Evolutionary conservation across 2,329 filamentous ascomycete species (phyloP), one percentile per base, ranked within the genome.

Genomic region (Trichoderma harzianum): DNA sequence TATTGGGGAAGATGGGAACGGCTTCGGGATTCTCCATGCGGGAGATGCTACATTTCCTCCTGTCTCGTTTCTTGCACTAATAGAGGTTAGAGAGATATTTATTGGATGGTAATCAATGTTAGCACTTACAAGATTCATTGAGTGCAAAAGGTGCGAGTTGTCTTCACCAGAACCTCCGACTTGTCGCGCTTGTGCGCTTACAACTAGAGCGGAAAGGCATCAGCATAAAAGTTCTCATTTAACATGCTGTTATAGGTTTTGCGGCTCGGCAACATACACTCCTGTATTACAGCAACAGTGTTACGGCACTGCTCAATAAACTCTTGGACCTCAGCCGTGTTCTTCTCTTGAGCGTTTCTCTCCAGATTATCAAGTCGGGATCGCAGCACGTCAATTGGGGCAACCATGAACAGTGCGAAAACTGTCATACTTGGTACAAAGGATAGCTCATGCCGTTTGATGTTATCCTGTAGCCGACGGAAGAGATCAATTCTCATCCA

Each of bases 41-140:
- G 2, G 47, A 7, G 47, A 53, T 53, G 0, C 0, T 24, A 7
- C n/a, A 24, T 53, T 2, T 3, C n/a, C 47, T 24, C 2, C 0
- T 0, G 47, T 53, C 47, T 53, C 47, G 47, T 53, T 4, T 21
- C n/a, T 53, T 24, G 21, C 47, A 53, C n/a, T 51, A 14, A 53
- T 1, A 51, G n/a, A 3, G 10, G n/a, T 24, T 4, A 53, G 47
- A 3, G 21, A 53, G 47, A 43, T 10, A 0, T 5, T 14, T 0
- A 24, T 24, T 24, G 1, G 21, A 24, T 14, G 21, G 11, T 14
- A 0, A 0, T 24, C n/a, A 51, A 21, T 21, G 8, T 51, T 12
- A n/a, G 43, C 43, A 51, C 43, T 51, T 51, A 51, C 43, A 51
- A 51, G 43, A n/a, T 51, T 6, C 10, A 12, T 21, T 51, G 43